Evolutionary conservation across 208 protist species (phyloP), one percentile per base, ranked within the genome.

Genomic region (Kentomonas sorsogonicus): DNA sequence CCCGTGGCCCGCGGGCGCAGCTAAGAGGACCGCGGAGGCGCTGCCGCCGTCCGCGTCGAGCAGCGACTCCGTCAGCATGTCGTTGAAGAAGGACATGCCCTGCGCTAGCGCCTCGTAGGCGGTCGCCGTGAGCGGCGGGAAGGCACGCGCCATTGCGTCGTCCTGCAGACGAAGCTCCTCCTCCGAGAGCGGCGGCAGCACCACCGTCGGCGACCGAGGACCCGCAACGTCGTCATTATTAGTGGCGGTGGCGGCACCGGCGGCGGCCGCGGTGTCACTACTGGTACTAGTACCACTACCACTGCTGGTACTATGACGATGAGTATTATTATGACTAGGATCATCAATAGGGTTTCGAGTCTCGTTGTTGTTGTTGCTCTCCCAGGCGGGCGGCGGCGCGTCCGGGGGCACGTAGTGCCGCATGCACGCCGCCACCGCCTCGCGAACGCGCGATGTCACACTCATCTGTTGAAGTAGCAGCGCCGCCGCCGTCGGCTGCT

Each of bases 281-380:
- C 10, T 40, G 33, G 5, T 54, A 16, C 10, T 9, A 36, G 6
- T 38, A 16, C 7, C 48, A 54, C 26, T 51, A 51, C 26, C 26
- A n/a, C 10, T n/a, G 45, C 10, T 23, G 16, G 45, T n/a, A 41
- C 48, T 0, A 58, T 56, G 0, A 27, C 34, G 11, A 51, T 56
- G 45, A 71, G 64, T 9, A 71, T 36, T 15, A 71, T 0, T 16
- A 33, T 56, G 44, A 71, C 64, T 9, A 58, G 65, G 53, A 64
- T 71, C 52, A 71, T 58, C 22, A 58, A 71, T 16, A 61, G 27
- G 53, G n/a, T n/a, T n/a, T n/a, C n/a, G n/a, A n/a, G n/a, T n/a
- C n/a, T n/a, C n/a, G n/a, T n/a, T n/a, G n/a, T n/a, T n/a, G n/a
- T n/a, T n/a, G n/a, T n/a, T n/a, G n/a, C n/a, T n/a, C n/a, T n/a